Conservation (phyloP, 1,139 yeast genomes). For the Kodamaea derodonti region DNA sequence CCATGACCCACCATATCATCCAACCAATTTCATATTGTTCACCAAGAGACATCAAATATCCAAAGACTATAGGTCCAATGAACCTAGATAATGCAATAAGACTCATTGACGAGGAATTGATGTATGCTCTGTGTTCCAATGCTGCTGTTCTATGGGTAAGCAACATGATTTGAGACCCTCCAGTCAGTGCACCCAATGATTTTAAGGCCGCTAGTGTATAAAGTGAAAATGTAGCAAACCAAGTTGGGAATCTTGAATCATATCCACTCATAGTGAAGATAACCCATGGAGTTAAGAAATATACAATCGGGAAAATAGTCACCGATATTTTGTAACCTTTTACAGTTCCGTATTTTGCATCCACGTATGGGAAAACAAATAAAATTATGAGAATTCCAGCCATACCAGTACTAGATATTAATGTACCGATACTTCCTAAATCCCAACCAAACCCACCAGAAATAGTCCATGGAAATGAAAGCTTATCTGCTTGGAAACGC, state of each 20-base stretch:
- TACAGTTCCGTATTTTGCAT: slow-evolving; percentile 45
- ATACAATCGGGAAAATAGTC: slow-evolving; percentile 44
- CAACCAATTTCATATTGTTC: slow-evolving; percentile 14
- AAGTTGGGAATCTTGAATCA: slow-evolving; percentile 21
- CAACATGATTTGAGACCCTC: slow-evolving; percentile 19
- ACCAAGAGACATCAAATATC: slow-evolving; percentile 18
- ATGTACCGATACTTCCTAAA: slow-evolving; percentile 40
- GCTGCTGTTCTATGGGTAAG: slow-evolving; percentile 23
- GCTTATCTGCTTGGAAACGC: slow-evolving; percentile 26
- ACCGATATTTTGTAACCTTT: slow-evolving; percentile 41
- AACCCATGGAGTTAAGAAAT: slow-evolving; percentile 47
- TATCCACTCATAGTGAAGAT: slow-evolving; percentile 39
- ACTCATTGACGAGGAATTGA: slow-evolving; percentile 21
- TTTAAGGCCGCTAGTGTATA: slow-evolving; percentile 24
- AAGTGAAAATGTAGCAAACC: slow-evolving; percentile 21
- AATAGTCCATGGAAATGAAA: slow-evolving; percentile 45
- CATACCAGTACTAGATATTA: slow-evolving; percentile 54
- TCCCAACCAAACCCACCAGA: slow-evolving; percentile 47
- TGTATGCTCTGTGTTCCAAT: slow-evolving; percentile 21
- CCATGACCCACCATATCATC: slow-evolving; percentile 21
- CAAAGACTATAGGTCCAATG: slow-evolving; percentile 20
- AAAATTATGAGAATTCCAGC: slow-evolving; percentile 51
- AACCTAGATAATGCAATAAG: slow-evolving; percentile 21
- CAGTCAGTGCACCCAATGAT: slow-evolving; percentile 18
- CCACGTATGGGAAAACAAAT: slow-evolving; percentile 52